Evolutionary conservation across 176 grass and related monocot genomes (phyloP), one percentile per base, ranked within the genome.

Genomic region (Pontederia crassipes): DNA sequence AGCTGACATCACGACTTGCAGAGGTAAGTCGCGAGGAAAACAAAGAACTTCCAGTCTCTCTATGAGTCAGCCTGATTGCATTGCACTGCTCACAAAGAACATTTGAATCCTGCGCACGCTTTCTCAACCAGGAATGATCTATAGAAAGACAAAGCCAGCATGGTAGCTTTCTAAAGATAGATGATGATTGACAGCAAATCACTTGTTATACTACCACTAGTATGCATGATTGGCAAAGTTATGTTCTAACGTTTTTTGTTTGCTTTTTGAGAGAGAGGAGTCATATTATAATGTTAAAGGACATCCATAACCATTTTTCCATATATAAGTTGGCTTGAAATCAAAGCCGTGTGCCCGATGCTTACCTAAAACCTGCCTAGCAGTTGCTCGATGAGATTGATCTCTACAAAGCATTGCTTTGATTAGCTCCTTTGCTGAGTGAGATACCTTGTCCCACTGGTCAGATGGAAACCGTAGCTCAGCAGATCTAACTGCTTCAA

Each of bases 121-220:
- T 74, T 68, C 54, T 81, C 67, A 98, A 88, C 87, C 93, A 92
- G 12, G 79, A 61, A 77, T 98, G 93, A 73, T 88, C 93, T 92
- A 77, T 61, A 26, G 18, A 66, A 29, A 2, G 18, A 29, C 29
- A 57, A 51, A 59, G 72, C 49, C 15, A 48, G 12, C 17, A 48
- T 27, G 4, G 14, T 45, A 15, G 17, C 9, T 64, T 57, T 7
- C 59, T 45, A 9, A 46, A 24, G 20, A 24, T 24, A 24, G 0
- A 24, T 24, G 20, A 24, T 24, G 20, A 24, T 24, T 24, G 20
- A 24, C 20, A 24, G 20, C 20, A 24, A 24, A 46, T 14, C 49
- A 66, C 1, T 9, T 28, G 16, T 20, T 67, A 40, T 40, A 3
- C 32, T 40, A 40, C 32, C 32, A 40, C 32, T 7, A 40, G 32